Evolutionary conservation across 805 yeast genomes (phyloP).

Genomic region (Kazachstania bromeliacearum): DNA sequence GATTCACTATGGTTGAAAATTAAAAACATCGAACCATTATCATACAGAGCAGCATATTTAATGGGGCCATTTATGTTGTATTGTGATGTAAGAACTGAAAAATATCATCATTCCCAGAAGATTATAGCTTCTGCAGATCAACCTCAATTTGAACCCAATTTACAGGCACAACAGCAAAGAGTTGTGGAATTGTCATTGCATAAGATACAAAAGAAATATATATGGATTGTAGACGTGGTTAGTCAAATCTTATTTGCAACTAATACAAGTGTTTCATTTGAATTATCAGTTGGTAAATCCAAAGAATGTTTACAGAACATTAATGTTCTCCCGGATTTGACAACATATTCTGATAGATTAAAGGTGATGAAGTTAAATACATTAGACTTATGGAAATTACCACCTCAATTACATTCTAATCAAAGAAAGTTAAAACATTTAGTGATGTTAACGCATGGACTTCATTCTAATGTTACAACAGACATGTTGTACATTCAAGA

Average conservation of each 20-base stretch:
- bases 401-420: slow-evolving; percentile 23
- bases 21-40: slow-evolving; percentile 45
- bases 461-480: slow-evolving; percentile 67
- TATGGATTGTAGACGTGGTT: slow-evolving; percentile 63
- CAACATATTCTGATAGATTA: slow-evolving; percentile 29
- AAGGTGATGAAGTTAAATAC: slow-evolving; percentile 47
- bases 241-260: slow-evolving; percentile 64
- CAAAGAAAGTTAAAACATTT: slow-evolving; percentile 43
- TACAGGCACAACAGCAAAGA: slow-evolving; percentile 59
- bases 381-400: slow-evolving; percentile 62
- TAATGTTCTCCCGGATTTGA: slow-evolving; percentile 24
- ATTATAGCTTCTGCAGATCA: slow-evolving; percentile 67
- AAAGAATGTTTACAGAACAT: slow-evolving; percentile 20
- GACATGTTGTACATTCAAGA: slow-evolving; percentile 71
- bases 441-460: slow-evolving; percentile 66
- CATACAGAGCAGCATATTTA: slow-evolving; percentile 55
- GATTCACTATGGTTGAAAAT: slow-evolving; percentile 44
- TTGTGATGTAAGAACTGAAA: slow-evolving; percentile 53
- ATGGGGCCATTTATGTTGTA: slow-evolving; percentile 72
- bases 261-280: slow-evolving; percentile 52
- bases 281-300: slow-evolving; percentile 42
- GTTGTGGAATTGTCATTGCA: slow-evolving; percentile 55
- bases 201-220: slow-evolving; percentile 45
- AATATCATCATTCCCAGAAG: slow-evolving; percentile 41
- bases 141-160: slow-evolving; percentile 63